phyloP scores from a whole-genome alignment of 805 yeast species.

The Myxozyma kluyveri region DNA sequence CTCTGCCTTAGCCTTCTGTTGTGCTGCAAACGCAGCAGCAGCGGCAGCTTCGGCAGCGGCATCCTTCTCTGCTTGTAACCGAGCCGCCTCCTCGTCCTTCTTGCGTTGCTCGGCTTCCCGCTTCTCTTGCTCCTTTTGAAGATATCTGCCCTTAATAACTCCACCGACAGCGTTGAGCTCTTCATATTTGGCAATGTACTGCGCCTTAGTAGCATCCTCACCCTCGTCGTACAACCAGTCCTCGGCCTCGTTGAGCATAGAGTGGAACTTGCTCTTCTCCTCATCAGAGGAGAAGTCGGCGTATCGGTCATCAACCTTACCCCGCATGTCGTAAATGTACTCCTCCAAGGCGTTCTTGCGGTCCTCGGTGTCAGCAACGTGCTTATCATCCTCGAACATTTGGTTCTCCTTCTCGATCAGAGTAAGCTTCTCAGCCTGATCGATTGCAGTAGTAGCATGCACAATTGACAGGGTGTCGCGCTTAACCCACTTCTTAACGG shows the following conservation, averaged over 20 bases:
- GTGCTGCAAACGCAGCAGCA: conserved; percentile 33
- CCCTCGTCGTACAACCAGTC: conserved; percentile 99
- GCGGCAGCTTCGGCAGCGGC: conserved; percentile 45
- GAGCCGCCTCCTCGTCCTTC: conserved; percentile 79
- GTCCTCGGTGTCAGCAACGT: conserved; percentile 98
- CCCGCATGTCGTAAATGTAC: conserved; percentile 95
- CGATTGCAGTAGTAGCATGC: conserved; percentile 53
- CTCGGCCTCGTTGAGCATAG: conserved; percentile 78
- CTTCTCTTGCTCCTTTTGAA: conserved; percentile 88
- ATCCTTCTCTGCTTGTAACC: conserved; percentile 74
- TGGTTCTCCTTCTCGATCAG: conserved; percentile 79
- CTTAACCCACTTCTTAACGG: conserved; percentile 91
- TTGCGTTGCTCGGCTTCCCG: conserved; percentile 85
- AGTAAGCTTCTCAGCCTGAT: conserved; percentile 60
- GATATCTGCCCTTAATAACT: conserved; percentile 91
- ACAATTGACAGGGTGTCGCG: conserved; percentile 70
- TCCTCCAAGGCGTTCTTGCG: conserved; percentile 98
- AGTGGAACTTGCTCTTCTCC: conserved; percentile 78
- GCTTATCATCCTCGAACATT: conserved; percentile 85
- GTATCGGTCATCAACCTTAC: conserved; percentile 90
- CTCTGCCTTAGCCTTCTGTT: conserved; percentile 5
- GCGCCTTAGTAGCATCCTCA: conserved; percentile 92
- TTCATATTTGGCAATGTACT: conserved; percentile 95
- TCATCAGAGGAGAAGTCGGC: conserved; percentile 83
- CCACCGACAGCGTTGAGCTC: conserved; percentile 94